phyloP scores from a whole-genome alignment of 2,329 filamentous ascomycete species.

The Aphanoascus verrucosus region DNA sequence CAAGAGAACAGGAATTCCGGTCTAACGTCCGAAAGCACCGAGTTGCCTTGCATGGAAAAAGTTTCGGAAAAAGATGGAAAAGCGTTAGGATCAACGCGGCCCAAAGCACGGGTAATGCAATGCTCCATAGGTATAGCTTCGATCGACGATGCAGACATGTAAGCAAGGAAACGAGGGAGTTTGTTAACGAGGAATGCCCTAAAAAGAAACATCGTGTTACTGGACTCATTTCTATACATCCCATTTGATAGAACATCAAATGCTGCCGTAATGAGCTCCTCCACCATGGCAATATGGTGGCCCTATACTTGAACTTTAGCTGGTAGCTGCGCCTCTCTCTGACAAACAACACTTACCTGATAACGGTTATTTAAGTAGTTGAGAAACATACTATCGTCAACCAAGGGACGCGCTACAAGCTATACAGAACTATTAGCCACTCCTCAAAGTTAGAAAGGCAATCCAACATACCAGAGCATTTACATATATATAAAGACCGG shows the following conservation, averaged over 20 bases:
- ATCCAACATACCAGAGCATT: constrained; percentile 57
- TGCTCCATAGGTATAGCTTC: constrained; percentile 50
- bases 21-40: constrained; percentile 54
- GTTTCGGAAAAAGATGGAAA: constrained; percentile 56
- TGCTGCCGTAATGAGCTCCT: constrained; percentile 74
- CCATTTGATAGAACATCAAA: constrained; percentile 86
- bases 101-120: constrained; percentile 56
- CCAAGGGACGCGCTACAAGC: constrained; percentile 69
- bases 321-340: not conserved
- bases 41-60: constrained; percentile 50
- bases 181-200: constrained; percentile 78
- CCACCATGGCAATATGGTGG: constrained; percentile 63
- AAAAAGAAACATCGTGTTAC: constrained; percentile 56
- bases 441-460: not conserved
- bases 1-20: constrained; percentile 86
- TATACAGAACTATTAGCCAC: constrained; percentile 36
- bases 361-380: constrained; percentile 78
- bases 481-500: constrained; percentile 74
- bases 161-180: constrained; percentile 51
- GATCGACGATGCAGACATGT: constrained; percentile 48
- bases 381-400: constrained; percentile 70
- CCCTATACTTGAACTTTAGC: constrained; percentile 40
- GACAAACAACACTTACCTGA: constrained; percentile 45
- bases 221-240: constrained; percentile 58
- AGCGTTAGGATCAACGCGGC: constrained; percentile 49